Evolutionary conservation across 306 rosid species (phyloP), one percentile per base, ranked within the genome.

Genomic region (Vicia sativa): DNA sequence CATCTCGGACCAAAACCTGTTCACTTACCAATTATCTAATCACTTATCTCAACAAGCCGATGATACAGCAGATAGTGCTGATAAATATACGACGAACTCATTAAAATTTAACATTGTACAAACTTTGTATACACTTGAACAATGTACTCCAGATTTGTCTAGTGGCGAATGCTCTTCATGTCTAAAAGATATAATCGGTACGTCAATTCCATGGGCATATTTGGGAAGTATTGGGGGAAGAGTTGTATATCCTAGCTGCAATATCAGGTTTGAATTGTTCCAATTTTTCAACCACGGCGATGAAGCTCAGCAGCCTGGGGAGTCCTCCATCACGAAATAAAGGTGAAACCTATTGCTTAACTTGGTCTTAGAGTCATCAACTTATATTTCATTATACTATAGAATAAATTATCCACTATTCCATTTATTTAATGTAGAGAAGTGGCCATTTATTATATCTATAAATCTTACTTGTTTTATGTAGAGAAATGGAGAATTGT

Each of bases 161-260:
- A 15, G 12, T 3, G 1, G 1, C 0, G 43, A 68, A 5, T 68
- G 73, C 11, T 0, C 0, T 19, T 2, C 8, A 10, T 68, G 73
- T 23, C 10, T 68, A 0, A 11, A 3, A 2, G 7, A 68, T 39
- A 0, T 54, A 0, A 53, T 53, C 6, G 11, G 41, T 53, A 4
- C 10, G 0, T 2, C 38, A 13, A 54, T 68, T 25, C 73, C 73
- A 4, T 68, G 73, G 73, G 41, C 64, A 1, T 0, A 0, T 9
- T 55, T 68, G 73, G 73, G 65, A 14, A 68, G 73, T 16, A 6
- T 13, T 13, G 73, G 73, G 3, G 64, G 73, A 5, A 68, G 54
- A 68, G 23, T 68, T 9, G 0, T 55, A 2, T 68, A 54, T 41
- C 64, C 73, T 1, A 68, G 54, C 15, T 70, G 74, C 56, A 70